Conservation (phyloP, 352 stramenopile genomes). For the Pythium scleroteichum region DNA sequence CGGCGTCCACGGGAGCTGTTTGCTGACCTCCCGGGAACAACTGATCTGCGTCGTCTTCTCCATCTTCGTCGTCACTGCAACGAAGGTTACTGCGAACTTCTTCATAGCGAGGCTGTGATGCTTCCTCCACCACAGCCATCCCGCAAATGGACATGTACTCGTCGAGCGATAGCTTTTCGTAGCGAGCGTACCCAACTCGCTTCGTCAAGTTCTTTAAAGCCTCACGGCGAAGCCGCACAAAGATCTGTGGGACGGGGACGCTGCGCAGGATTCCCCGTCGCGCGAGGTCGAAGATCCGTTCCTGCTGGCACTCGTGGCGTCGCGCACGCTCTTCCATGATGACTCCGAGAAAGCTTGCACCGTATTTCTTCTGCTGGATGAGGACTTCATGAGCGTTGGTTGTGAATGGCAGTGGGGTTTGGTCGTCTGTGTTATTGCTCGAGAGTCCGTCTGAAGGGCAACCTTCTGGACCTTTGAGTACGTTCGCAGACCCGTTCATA, state of each 20-base stretch:
- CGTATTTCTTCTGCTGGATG: constrained; percentile 22
- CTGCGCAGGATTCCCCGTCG: constrained; percentile 32
- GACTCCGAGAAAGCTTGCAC: constrained; percentile 37
- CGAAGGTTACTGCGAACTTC: constrained; percentile 3
- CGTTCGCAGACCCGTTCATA: constrained; percentile 21
- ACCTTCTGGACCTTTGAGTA: neutral
- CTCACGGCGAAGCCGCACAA: constrained; percentile 53
- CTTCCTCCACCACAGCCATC: constrained; percentile 27
- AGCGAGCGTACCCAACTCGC: constrained; percentile 37
- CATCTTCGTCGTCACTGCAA: constrained; percentile 5
- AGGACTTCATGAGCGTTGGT: constrained; percentile 14
- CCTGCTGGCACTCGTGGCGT: constrained; percentile 29
- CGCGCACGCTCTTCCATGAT: constrained; percentile 42
- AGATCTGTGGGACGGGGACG: constrained; percentile 52
- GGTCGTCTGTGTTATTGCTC: constrained; percentile 1
- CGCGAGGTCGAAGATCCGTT: constrained; percentile 35
- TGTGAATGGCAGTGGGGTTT: neutral
- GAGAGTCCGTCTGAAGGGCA: neutral
- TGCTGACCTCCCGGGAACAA: no score
- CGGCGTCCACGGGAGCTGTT: neutral
- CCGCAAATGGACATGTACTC: constrained; percentile 72
- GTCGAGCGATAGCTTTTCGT: constrained; percentile 53
- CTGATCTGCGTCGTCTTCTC: constrained; percentile 6
- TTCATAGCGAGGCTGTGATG: constrained; percentile 3
- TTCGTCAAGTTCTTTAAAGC: constrained; percentile 50